A percentile compares a stretch with the other conserved stretches of the same genome.
phyloP scores from a whole-genome alignment of 192 early-diverging fungal genomes.

The Podila verticillata region DNA sequence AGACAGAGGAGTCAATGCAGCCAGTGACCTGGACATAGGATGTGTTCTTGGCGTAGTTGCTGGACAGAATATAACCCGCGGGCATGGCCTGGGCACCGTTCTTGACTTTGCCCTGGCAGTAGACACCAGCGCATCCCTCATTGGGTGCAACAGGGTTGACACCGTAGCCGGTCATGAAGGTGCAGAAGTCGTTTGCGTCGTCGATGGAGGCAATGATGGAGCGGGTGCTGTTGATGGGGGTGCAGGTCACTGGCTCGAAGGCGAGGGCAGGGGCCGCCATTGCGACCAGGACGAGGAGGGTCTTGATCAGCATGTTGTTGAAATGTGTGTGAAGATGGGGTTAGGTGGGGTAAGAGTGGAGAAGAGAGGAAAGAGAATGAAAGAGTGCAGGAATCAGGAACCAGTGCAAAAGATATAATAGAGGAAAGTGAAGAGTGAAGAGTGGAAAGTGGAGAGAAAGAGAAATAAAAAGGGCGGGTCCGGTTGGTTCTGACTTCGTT shows the following conservation, averaged over 20 bases:
- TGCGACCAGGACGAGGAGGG: slow-evolving; percentile 1
- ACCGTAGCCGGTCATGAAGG: slow-evolving; percentile 15
- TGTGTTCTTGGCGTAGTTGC: slow-evolving; percentile 9
- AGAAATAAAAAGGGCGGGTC: not conserved
- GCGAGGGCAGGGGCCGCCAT: not conserved
- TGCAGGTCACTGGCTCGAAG: slow-evolving; percentile 2
- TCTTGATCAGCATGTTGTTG: slow-evolving; percentile 1
- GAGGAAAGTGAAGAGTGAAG: not conserved
- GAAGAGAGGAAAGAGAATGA: not conserved
- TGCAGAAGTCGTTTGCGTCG: slow-evolving; percentile 5
- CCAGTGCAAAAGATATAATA: not conserved
- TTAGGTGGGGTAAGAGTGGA: not conserved
- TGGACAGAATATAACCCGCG: slow-evolving; percentile 1
- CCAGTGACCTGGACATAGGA: slow-evolving; percentile 42
- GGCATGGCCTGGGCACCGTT: slow-evolving; percentile 10
- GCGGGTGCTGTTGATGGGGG: not conserved
- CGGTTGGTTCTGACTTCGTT: no score
- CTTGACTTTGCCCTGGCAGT: slow-evolving; percentile 5
- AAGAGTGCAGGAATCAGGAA: not conserved
- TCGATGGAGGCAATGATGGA: slow-evolving; percentile 2
- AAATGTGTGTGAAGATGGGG: not conserved
- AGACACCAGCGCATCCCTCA: slow-evolving; percentile 13
- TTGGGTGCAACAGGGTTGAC: slow-evolving; percentile 5
- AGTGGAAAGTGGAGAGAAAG: not conserved
- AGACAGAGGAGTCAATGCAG: slow-evolving; percentile 39